Evolutionary conservation across 306 rosid species (phyloP), one percentile per base, ranked within the genome.

Genomic region (Abrus precatorius): DNA sequence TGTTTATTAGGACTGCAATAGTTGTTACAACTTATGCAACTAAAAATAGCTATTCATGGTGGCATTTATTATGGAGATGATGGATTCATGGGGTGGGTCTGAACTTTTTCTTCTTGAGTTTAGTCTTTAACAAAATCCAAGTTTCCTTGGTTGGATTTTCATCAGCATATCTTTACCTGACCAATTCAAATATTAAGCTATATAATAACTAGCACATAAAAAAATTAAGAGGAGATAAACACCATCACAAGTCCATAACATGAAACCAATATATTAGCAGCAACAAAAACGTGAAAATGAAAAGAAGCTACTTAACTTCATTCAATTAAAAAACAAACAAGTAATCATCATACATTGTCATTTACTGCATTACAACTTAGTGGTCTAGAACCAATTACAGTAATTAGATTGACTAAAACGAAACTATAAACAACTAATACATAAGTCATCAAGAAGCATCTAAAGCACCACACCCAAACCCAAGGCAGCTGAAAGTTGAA

Each of bases 161-260:
- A 20, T 20, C 20, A 20, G 20, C 20, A 20, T 20, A 20, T 20
- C 20, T 54, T 78, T 27, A 36, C 3, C 13, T 45, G n/a, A 65
- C 30, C 65, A 32, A 44, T 20, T 30, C 47, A 52, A 52, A 29
- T 20, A 53, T 5, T 10, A 55, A 56, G 20, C 45, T 44, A 48
- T 60, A 40, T 54, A 61, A 11, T 71, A 36, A 61, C 78, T 36
- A 56, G 32, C 20, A 65, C 1, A 65, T 43, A 6, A 74, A 47
- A 49, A 34, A 68, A 45, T 14, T n/a, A 45, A 14, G 34, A 67
- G 29, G 9, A 53, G 68, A 9, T 32, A 45, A 56, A 56, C 69
- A 36, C 41, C 62, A 66, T 13, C 74, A 52, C 32, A 72, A 80
- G 28, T 49, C 61, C 78, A 49, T 4, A 67, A 1, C 38, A 82